These are phyloP conservation scores for Solanum sitiens DNA, from an alignment of 257 asterid species.

Conservation along the genomic window DNA sequence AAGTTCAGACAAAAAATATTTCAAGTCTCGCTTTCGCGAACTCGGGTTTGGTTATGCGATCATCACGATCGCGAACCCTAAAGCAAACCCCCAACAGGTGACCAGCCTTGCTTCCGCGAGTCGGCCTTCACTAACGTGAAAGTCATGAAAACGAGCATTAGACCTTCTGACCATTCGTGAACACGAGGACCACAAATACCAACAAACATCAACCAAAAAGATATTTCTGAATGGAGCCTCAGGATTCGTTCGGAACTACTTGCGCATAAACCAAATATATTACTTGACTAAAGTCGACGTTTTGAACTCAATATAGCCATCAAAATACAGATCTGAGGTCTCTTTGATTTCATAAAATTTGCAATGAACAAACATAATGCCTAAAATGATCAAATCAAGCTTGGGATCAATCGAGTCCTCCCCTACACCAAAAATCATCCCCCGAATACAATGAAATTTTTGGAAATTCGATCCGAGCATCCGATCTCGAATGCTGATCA, in stretches of 20 bases:
- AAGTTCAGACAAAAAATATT: not conserved
- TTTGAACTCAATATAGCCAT: not conserved
- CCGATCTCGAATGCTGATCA: not conserved
- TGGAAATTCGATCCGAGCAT: not conserved
- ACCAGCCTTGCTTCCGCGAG: too few species aligned
- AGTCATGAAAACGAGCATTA: not conserved
- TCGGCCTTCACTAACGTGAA: not conserved
- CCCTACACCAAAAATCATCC: not conserved
- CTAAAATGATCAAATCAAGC: not conserved
- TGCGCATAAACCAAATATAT: too few species aligned
- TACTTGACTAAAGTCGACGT: not conserved
- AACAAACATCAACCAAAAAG: too few species aligned
- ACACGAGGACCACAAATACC: not conserved
- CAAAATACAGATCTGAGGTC: not conserved
- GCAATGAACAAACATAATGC: not conserved
- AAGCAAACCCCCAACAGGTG: not conserved
- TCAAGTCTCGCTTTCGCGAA: not conserved
- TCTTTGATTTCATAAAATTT: too few species aligned
- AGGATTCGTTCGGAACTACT: too few species aligned
- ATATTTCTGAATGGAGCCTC: not conserved
- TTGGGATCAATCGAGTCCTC: not conserved
- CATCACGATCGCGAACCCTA: not conserved
- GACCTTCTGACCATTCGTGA: not conserved
- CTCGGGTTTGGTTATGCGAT: too few species aligned
- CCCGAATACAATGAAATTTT: too few species aligned